Percentiles rank a stretch among this genome's conserved stretches.
Conservation (phyloP, 345 rosid species). For the Citrus glauca region DNA sequence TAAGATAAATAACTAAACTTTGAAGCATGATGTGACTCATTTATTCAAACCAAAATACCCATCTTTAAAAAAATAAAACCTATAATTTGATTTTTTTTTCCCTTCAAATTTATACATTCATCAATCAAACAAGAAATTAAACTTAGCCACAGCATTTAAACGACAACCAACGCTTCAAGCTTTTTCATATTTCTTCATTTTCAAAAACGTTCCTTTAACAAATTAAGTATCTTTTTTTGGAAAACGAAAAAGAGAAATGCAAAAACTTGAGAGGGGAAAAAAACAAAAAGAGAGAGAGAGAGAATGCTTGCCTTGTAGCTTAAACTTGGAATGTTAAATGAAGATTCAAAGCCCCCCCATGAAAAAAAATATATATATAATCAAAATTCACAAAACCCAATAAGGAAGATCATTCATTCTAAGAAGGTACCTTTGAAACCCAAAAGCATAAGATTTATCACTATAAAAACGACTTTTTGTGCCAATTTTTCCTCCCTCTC, state of each 20-base stretch:
- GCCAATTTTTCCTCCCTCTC: conserved; percentile 8
- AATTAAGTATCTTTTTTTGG: not conserved
- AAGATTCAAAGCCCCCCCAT: conserved; percentile 27
- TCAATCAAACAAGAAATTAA: not conserved
- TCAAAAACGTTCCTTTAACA: not conserved
- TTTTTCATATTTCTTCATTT: conserved; percentile 1
- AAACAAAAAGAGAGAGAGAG: not conserved
- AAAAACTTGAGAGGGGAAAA: not conserved
- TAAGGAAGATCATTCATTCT: not conserved
- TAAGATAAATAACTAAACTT: not conserved
- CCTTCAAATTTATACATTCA: not conserved
- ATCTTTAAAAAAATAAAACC: not conserved
- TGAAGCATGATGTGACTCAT: not conserved
- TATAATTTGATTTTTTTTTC: not conserved
- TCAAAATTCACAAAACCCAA: not conserved
- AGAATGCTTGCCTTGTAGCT: conserved; percentile 21
- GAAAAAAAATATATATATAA: not conserved
- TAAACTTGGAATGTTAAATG: conserved; percentile 25
- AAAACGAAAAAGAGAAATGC: not conserved
- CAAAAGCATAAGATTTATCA: not conserved
- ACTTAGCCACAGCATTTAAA: not conserved
- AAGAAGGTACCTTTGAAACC: conserved; percentile 19
- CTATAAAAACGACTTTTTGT: not conserved
- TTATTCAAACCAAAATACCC: not conserved
- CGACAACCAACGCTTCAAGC: not conserved